These are phyloP conservation scores for Salix suchowensis DNA, from an alignment of 345 rosid species.

Conservation along the genomic window DNA sequence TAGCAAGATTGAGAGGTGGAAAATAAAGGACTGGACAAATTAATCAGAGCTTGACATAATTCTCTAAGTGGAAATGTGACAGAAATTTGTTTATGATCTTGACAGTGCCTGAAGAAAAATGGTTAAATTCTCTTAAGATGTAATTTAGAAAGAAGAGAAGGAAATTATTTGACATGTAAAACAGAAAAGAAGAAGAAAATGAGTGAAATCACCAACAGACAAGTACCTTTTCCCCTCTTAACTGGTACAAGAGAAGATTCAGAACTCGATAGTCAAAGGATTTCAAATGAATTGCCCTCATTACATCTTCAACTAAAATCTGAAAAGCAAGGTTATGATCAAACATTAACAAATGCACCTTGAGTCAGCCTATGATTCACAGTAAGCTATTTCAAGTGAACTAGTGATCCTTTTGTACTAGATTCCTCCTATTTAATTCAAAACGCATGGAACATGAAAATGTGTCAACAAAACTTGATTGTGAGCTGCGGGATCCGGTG, in stretches of 20 bases:
- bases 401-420: too few relatives aligned
- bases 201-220: background rate
- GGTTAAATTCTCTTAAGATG: background rate
- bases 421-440: background rate
- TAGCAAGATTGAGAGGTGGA: background rate
- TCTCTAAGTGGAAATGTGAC: background rate
- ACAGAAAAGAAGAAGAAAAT: background rate
- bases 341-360: background rate
- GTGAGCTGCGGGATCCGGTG: background rate
- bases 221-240: constrained; percentile 61
- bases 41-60: background rate
- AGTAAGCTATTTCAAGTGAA: too few relatives aligned
- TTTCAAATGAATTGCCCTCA: constrained; percentile 73
- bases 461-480: background rate
- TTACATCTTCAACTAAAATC: constrained; percentile 65
- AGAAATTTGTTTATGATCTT: background rate
- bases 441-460: background rate
- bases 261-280: constrained; percentile 82
- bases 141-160: background rate
- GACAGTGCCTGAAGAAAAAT: background rate
- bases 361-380: background rate
- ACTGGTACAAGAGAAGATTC: constrained; percentile 73
- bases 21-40: background rate
- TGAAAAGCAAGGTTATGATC: constrained; percentile 18
- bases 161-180: background rate